Conservation (phyloP, 345 rosid species). For the Citrus trifoliata region DNA sequence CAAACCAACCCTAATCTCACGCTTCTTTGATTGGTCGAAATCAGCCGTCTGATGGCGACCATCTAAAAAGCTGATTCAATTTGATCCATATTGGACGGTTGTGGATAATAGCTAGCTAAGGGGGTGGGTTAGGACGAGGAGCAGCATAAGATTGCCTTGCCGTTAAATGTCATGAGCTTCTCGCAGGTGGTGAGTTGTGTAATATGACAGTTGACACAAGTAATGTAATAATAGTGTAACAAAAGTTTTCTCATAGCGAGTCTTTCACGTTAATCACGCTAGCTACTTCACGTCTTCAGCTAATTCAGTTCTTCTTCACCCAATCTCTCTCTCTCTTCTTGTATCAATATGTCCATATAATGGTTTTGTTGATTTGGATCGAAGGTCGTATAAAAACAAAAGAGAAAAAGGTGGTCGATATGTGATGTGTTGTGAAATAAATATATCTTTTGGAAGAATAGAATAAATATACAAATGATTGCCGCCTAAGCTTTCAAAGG, state of each 20-base stretch:
- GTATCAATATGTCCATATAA: not conserved
- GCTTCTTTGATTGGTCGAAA: not conserved
- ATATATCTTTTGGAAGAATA: not conserved
- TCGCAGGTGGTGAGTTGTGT: constrained; percentile 21
- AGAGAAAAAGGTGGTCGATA: not conserved
- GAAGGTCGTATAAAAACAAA: not conserved
- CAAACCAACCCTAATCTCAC: no score
- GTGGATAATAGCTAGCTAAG: not conserved
- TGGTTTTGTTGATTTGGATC: not conserved
- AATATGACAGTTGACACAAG: constrained; percentile 13
- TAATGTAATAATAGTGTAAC: not conserved
- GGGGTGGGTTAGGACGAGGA: not conserved
- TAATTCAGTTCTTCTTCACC: constrained; percentile 4
- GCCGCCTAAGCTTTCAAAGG: not conserved
- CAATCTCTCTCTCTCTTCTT: constrained; percentile 10
- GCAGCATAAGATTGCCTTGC: constrained; percentile 15
- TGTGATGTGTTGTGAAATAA: not conserved
- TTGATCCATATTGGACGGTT: not conserved
- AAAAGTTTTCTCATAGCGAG: constrained; percentile 18
- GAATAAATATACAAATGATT: constrained; percentile 18
- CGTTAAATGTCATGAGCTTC: constrained; percentile 42
- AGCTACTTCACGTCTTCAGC: constrained; percentile 23
- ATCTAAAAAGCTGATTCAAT: no score
- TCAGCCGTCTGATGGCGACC: not conserved
- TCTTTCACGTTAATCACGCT: constrained; percentile 46